Evolutionary conservation across 441 rosid genomes (phyloP).

Genomic region (Jatropha podagrica): DNA sequence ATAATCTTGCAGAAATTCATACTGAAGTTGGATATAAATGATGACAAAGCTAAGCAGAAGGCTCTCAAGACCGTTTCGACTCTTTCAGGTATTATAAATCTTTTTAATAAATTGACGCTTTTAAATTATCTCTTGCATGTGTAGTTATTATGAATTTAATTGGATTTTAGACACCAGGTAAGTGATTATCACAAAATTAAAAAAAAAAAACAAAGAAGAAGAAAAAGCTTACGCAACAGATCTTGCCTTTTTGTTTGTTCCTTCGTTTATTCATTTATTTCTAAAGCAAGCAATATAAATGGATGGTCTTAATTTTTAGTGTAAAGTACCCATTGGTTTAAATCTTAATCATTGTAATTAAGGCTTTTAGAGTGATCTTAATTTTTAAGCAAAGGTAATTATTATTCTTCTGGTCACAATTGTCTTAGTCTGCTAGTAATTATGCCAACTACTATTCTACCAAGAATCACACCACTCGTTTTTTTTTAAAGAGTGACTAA

Average conservation of each 20-base stretch:
- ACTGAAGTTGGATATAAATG: conserved; percentile 69
- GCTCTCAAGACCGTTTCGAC: conserved; percentile 83
- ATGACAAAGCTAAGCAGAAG: conserved; percentile 84
- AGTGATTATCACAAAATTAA: no score
- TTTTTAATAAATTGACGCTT: not conserved
- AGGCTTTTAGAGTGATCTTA: not conserved
- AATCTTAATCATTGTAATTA: no score
- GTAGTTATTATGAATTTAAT: not conserved
- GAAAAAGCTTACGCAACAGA: not conserved
- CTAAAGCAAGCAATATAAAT: not conserved
- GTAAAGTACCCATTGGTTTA: not conserved
- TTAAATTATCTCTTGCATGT: no score
- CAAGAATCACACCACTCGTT: not conserved
- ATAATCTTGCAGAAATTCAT: conserved; percentile 63
- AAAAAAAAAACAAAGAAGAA: not conserved
- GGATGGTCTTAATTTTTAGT: not conserved
- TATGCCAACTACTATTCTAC: not conserved
- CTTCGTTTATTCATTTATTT: not conserved
- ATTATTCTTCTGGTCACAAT: not conserved
- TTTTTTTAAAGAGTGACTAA: not conserved
- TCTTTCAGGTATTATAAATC: conserved; percentile 56
- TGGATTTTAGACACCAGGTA: not conserved
- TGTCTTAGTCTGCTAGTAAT: conserved; percentile 5
- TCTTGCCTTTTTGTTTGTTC: not conserved
- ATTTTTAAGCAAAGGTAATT: not conserved